phyloP scores from a whole-genome alignment of 768 basidiomycete species.

The Agrocybe pediades region DNA sequence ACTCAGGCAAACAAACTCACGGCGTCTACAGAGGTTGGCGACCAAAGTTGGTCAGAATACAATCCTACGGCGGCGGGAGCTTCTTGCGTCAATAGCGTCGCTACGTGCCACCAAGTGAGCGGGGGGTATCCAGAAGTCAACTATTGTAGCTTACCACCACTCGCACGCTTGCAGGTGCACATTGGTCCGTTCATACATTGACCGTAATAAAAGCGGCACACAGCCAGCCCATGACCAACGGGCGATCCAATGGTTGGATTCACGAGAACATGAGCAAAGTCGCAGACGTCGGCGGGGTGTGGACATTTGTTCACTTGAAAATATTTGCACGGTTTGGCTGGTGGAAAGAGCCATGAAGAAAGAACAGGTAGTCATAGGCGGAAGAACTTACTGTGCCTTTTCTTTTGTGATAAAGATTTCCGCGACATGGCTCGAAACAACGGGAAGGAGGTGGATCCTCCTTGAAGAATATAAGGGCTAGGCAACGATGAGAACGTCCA shows the following conservation, averaged over 20 bases:
- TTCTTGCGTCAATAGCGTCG: no score
- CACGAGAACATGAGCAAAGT: constrained; percentile 44
- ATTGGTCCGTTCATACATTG: constrained; percentile 36
- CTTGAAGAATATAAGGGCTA: constrained; percentile 24
- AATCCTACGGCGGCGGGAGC: not conserved
- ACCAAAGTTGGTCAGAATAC: constrained; percentile 16
- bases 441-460: constrained; percentile 17
- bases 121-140: not conserved
- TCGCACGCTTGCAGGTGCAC: constrained; percentile 39
- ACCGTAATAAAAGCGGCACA: constrained; percentile 39
- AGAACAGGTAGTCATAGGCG: constrained; percentile 1
- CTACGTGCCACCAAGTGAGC: not conserved
- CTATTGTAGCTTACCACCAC: constrained; percentile 16
- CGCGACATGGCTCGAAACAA: constrained; percentile 25
- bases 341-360: constrained; percentile 3
- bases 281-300: constrained; percentile 45
- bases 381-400: constrained; percentile 37
- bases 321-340: constrained; percentile 54
- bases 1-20: constrained; percentile 14
- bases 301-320: constrained; percentile 45
- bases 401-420: constrained; percentile 35
- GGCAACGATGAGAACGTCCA: not conserved
- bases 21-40: constrained; percentile 13
- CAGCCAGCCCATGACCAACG: constrained; percentile 2
- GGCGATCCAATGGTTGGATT: constrained; percentile 22